Percentiles rank a stretch among this genome's conserved stretches.
Conservation (phyloP, 2,329 filamentous ascomycete genomes). For the Scedosporium apiospermum region DNA sequence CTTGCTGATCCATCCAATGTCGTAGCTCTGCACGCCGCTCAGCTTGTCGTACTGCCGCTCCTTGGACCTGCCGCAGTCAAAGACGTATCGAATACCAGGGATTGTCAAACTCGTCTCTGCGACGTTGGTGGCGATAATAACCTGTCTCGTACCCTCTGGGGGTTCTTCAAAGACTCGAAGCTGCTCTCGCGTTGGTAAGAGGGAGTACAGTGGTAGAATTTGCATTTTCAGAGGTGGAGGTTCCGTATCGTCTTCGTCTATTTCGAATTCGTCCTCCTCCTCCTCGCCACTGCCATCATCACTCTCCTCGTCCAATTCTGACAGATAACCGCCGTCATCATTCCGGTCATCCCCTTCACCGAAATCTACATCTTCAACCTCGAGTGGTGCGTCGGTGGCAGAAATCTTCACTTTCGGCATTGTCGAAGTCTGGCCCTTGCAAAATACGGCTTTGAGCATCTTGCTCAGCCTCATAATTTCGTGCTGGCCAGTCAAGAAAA, state of each 20-base stretch:
- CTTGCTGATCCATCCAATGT: conserved; percentile 95
- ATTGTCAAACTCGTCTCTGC: conserved; percentile 97
- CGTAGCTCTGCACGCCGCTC: conserved; percentile 90
- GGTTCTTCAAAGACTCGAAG: conserved; percentile 79
- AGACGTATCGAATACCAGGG: conserved; percentile 88
- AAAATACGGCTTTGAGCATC: conserved; percentile 59
- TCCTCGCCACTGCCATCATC: conserved; percentile 42
- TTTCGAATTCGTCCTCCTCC: conserved; percentile 57
- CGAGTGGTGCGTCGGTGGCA: conserved; percentile 66
- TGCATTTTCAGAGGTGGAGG: conserved; percentile 66
- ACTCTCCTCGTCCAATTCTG: conserved; percentile 28
- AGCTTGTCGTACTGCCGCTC: conserved; percentile 81
- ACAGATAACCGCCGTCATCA: conserved; percentile 5
- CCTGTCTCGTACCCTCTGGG: conserved; percentile 72
- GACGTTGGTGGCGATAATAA: conserved; percentile 91
- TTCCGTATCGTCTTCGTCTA: conserved; percentile 52
- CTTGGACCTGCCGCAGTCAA: conserved; percentile 87
- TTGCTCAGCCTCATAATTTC: conserved; percentile 84
- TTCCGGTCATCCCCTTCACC: conserved; percentile 52
- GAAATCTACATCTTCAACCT: conserved; percentile 81
- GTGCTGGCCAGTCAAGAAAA: conserved; percentile 88
- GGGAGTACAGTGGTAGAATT: conserved; percentile 86
- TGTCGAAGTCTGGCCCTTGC: conserved; percentile 44
- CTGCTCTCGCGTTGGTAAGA: conserved; percentile 84
- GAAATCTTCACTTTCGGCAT: conserved; percentile 65